A percentile compares a stretch with the other conserved stretches of the same genome.
Conservation (phyloP, 2,329 filamentous ascomycete species). For the Ramularia collo-cygni region DNA sequence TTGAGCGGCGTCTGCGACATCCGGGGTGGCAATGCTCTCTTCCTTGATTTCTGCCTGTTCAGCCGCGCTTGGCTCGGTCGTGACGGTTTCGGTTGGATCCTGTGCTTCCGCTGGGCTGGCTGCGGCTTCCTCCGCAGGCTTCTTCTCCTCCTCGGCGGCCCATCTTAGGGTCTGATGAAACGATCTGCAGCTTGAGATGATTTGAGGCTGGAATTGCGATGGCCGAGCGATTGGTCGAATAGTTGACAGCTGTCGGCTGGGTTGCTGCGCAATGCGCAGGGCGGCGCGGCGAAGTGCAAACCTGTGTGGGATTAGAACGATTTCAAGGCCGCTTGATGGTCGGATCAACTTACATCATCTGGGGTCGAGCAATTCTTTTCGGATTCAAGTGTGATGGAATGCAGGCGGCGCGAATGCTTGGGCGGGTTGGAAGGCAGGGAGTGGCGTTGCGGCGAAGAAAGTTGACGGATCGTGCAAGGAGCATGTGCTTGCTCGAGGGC, state of each 20-base stretch:
- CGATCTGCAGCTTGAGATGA: constrained; percentile 31
- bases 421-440: too few relatives aligned
- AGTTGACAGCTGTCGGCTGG: constrained; percentile 36
- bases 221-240: constrained; percentile 12
- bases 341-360: neutral
- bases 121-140: constrained; percentile 13
- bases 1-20: constrained; percentile 22
- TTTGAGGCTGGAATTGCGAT: constrained; percentile 32
- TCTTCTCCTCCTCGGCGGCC: constrained; percentile 34
- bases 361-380: too few relatives aligned
- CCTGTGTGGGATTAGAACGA: constrained; percentile 33
- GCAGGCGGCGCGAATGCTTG: too few relatives aligned
- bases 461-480: neutral
- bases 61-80: constrained; percentile 25
- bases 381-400: too few relatives aligned
- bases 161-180: constrained; percentile 34
- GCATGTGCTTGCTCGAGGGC: too few relatives aligned
- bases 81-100: constrained; percentile 30
- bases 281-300: constrained; percentile 53
- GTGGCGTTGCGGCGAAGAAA: neutral
- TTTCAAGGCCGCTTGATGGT: neutral
- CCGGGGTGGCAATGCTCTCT: constrained; percentile 18
- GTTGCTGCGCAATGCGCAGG: constrained; percentile 45
- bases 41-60: constrained; percentile 25
- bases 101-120: constrained; percentile 19